A percentile compares a stretch with the other conserved stretches of the same genome.
Evolutionary conservation across 176 grass and related monocot genomes (phyloP).

Genomic region (Carex scoparia): DNA sequence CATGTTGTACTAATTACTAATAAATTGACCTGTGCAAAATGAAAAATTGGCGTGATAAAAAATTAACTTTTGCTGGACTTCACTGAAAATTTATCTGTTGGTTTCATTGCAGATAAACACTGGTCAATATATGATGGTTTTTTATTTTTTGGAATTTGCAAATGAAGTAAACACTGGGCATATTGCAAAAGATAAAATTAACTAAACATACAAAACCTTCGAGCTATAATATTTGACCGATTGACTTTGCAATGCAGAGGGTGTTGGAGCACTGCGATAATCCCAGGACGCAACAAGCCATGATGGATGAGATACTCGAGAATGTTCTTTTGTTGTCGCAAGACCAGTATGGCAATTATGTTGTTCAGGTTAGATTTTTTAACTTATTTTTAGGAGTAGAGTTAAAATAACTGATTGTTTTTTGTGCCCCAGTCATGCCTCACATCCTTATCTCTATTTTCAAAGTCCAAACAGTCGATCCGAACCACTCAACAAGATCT

Average conservation of each 20-base stretch:
- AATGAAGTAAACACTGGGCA: background rate
- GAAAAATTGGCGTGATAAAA: background rate
- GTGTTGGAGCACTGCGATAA: constrained; percentile 42
- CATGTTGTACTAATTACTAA: background rate
- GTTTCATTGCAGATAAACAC: background rate
- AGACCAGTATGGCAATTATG: constrained; percentile 88
- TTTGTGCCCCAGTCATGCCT: too few relatives aligned
- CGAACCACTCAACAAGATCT: too few relatives aligned
- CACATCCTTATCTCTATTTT: too few relatives aligned
- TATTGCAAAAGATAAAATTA: background rate
- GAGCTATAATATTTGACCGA: background rate
- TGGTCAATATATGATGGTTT: background rate
- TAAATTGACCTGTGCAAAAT: background rate
- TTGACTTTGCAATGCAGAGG: constrained; percentile 27
- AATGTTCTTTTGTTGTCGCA: constrained; percentile 61
- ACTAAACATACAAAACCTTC: background rate
- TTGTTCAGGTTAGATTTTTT: constrained; percentile 61
- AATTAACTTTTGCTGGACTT: background rate
- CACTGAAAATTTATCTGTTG: background rate
- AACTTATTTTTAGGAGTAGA: background rate
- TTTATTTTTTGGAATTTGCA: background rate
- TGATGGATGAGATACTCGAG: constrained; percentile 70
- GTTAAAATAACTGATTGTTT: too few relatives aligned
- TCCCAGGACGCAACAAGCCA: constrained; percentile 31
- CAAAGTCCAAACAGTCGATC: too few relatives aligned